A percentile compares a stretch with the other conserved stretches of the same genome.
phyloP scores from a whole-genome alignment of 352 stramenopile genomes.

The Blastocystis sp. region DNA sequence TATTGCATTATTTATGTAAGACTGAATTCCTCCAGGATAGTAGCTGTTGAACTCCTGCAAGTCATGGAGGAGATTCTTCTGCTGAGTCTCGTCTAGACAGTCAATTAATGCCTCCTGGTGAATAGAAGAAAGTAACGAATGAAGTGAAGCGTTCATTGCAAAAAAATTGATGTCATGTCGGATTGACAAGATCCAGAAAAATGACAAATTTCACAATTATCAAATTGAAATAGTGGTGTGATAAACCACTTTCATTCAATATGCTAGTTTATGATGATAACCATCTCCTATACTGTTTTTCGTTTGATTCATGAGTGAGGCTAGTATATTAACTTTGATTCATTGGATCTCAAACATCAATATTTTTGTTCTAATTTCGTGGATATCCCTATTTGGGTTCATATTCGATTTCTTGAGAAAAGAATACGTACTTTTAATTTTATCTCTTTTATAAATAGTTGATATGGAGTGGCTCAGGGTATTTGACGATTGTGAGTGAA shows the following conservation, averaged over 20 bases:
- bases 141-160: not conserved
- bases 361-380: constrained; percentile 12
- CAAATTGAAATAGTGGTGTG: not conserved
- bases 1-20: not conserved
- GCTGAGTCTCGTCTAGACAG: not conserved
- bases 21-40: not conserved
- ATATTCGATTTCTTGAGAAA: constrained; percentile 54
- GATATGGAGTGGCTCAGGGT: constrained; percentile 53
- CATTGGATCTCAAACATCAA: not conserved
- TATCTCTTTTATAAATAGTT: not conserved
- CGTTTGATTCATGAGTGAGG: not conserved
- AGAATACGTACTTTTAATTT: constrained; percentile 8
- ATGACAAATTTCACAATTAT: not conserved
- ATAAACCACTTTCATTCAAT: too few species aligned
- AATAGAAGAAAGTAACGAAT: not conserved
- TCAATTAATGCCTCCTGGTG: not conserved
- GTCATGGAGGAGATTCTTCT: not conserved
- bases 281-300: not conserved
- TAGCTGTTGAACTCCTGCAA: not conserved
- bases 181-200: not conserved
- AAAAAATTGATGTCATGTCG: not conserved
- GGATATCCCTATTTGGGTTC: constrained; percentile 37
- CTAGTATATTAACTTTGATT: not conserved
- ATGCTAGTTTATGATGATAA: too few species aligned
- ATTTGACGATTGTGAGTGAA: not conserved